phyloP scores from a whole-genome alignment of 305 asterid species.

The Striga hermonthica region DNA sequence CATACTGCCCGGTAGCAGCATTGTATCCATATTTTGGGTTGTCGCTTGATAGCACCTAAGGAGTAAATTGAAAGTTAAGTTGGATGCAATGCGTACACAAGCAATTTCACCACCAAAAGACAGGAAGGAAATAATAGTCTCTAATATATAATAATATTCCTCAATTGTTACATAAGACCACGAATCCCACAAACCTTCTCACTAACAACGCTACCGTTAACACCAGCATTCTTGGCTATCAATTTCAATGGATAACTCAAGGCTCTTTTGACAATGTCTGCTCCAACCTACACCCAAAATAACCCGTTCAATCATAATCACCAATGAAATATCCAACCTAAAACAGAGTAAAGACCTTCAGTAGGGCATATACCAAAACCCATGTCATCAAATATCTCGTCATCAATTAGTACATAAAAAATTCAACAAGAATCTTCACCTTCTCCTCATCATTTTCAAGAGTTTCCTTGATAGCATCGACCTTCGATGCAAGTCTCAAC shows the following conservation, averaged over 20 bases:
- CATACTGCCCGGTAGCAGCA: slow-evolving; percentile 91
- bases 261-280: slow-evolving; percentile 93
- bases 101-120: not conserved
- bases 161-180: not conserved
- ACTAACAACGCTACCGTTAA: slow-evolving; percentile 91
- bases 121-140: not conserved
- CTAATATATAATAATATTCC: not conserved
- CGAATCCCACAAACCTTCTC: slow-evolving; percentile 60
- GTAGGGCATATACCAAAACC: not conserved
- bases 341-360: not conserved
- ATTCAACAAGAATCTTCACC: slow-evolving; percentile 33
- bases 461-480: slow-evolving; percentile 80
- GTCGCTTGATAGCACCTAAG: slow-evolving; percentile 78
- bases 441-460: slow-evolving; percentile 86
- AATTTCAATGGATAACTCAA: slow-evolving; percentile 91
- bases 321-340: slow-evolving; percentile 6
- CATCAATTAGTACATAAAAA: not conserved
- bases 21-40: slow-evolving; percentile 76
- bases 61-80: not conserved
- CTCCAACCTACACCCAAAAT: slow-evolving; percentile 67
- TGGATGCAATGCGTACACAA: not conserved
- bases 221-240: slow-evolving; percentile 98
- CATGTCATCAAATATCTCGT: not conserved
- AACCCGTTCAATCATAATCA: not conserved
- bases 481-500: slow-evolving; percentile 83